Evolutionary conservation across 371 early-diverging fungal species (phyloP).

Genomic region (Mortierella sp.): DNA sequence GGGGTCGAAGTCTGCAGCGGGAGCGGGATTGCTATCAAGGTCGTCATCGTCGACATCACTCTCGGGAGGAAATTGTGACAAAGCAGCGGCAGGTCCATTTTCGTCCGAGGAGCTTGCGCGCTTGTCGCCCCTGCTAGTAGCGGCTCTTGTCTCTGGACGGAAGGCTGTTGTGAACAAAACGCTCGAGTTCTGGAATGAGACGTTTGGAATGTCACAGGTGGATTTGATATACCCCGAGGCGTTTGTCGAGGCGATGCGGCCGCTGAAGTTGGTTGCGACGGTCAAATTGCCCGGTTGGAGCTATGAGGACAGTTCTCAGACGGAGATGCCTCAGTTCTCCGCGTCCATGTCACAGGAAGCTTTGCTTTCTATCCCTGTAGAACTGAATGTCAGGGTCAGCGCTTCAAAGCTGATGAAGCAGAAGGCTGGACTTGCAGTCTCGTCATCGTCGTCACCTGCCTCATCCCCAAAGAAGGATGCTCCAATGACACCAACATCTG

Average conservation of each 20-base stretch:
- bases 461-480: background rate
- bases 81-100: background rate
- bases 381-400: constrained; percentile 18
- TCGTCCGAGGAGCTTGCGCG: constrained; percentile 11
- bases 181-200: constrained; percentile 45
- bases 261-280: constrained; percentile 29
- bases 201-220: constrained; percentile 15
- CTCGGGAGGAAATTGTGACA: background rate
- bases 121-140: constrained; percentile 23
- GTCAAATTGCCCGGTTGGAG: constrained; percentile 42
- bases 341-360: constrained; percentile 38
- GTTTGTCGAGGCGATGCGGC: constrained; percentile 18
- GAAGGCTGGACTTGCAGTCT: constrained; percentile 11
- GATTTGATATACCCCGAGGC: constrained; percentile 32
- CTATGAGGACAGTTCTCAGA: constrained; percentile 30
- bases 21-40: constrained; percentile 5
- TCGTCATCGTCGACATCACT: constrained; percentile 7
- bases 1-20: background rate
- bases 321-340: constrained; percentile 25
- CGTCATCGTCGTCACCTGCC: background rate
- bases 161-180: constrained; percentile 34
- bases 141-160: constrained; percentile 26
- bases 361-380: constrained; percentile 29
- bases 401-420: constrained; percentile 21
- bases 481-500: background rate